phyloP scores from a whole-genome alignment of 176 grass and related monocot genomes.

The Carex littledalei region DNA sequence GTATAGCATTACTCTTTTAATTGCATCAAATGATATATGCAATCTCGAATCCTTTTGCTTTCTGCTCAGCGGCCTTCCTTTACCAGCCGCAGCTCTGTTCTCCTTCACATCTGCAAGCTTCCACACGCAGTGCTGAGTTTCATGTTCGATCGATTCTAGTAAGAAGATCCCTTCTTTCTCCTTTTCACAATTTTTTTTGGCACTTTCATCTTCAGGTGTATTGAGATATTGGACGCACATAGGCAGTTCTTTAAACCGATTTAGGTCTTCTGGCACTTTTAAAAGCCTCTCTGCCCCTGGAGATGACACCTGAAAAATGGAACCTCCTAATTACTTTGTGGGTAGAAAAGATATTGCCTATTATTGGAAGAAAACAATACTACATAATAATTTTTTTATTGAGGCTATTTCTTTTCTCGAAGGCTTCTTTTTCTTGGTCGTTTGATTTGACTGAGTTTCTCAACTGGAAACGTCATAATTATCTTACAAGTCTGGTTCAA shows the following conservation, averaged over 20 bases:
- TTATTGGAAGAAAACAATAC: background rate
- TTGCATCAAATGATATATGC: conserved; percentile 45
- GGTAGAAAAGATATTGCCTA: background rate
- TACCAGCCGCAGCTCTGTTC: conserved; percentile 57
- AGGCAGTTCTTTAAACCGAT: conserved; percentile 86
- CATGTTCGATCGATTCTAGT: conserved; percentile 41
- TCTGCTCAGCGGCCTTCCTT: conserved; percentile 75
- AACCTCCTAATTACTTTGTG: background rate
- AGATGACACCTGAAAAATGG: conserved; percentile 64
- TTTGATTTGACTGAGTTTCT: background rate
- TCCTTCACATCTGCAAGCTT: conserved; percentile 88
- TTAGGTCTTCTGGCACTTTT: conserved; percentile 61
- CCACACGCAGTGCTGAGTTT: conserved; percentile 48
- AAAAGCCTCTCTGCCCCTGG: conserved; percentile 82
- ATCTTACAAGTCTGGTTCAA: background rate
- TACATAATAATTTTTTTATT: background rate
- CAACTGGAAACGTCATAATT: background rate
- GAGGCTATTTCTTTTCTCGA: background rate
- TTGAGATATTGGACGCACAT: conserved; percentile 67
- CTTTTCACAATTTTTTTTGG: background rate
- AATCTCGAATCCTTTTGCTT: conserved; percentile 88
- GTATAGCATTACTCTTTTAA: conserved; percentile 64
- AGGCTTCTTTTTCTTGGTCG: background rate
- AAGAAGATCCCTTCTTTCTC: conserved; percentile 64
- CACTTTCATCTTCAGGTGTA: conserved; percentile 22